Conservation (phyloP, 2,329 filamentous ascomycete species). For the Colletotrichum tamarilloi region DNA sequence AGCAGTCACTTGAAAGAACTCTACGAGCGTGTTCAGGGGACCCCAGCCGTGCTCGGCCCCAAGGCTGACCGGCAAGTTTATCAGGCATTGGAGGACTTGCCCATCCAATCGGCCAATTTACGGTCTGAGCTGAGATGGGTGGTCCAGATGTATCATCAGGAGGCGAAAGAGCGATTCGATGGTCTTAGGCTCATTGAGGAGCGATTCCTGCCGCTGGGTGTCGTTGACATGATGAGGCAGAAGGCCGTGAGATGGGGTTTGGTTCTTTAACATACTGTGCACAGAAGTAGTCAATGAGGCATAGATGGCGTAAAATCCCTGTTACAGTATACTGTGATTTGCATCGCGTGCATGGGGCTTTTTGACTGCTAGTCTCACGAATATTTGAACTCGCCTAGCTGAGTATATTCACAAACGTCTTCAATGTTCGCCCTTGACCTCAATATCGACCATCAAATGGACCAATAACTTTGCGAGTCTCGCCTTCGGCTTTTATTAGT, state of each 20-base stretch:
- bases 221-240: conserved; percentile 5
- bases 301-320: neutral
- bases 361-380: no score
- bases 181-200: neutral
- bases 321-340: no score
- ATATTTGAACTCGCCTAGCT: no score
- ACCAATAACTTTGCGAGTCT: neutral
- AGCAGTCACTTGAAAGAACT: neutral
- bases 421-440: no score
- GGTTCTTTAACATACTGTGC: neutral
- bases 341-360: no score
- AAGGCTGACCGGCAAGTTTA: neutral
- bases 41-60: neutral
- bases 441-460: no score
- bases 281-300: neutral
- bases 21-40: neutral
- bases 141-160: conserved; percentile 10
- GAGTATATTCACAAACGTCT: no score
- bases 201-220: conserved; percentile 9
- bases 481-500: neutral
- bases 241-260: conserved; percentile 13
- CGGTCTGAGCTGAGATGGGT: neutral
- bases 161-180: neutral
- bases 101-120: neutral
- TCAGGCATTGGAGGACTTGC: neutral